Percentiles rank a stretch among this genome's conserved stretches.
These are phyloP conservation scores for Monosporascus cannonballus DNA, from an alignment of 2,329 filamentous ascomycete genomes.

Conservation along the genomic window DNA sequence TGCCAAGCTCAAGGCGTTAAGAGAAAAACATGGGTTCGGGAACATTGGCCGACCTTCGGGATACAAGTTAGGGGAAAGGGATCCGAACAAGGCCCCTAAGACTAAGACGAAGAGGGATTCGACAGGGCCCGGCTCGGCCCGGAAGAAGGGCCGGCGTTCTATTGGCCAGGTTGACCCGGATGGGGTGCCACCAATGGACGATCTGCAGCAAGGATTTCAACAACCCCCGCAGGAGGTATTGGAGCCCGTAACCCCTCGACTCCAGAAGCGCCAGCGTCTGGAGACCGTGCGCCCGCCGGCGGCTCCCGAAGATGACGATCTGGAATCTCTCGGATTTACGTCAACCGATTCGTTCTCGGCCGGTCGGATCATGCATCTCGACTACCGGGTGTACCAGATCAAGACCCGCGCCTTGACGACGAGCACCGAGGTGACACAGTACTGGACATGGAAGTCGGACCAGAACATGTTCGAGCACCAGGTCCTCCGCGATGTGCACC, in stretches of 20 bases:
- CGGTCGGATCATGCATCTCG: slow-evolving; percentile 36
- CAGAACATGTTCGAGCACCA: slow-evolving; percentile 45
- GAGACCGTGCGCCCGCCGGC: slow-evolving; percentile 11
- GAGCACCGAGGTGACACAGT: slow-evolving; percentile 44
- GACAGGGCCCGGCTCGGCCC: slow-evolving; percentile 6
- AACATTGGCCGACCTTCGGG: slow-evolving; percentile 51
- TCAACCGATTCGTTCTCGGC: slow-evolving; percentile 45
- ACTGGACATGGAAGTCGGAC: slow-evolving; percentile 45
- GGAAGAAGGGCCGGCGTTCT: slow-evolving; percentile 22
- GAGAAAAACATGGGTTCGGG: slow-evolving; percentile 47
- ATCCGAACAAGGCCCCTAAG: slow-evolving; percentile 23
- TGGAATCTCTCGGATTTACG: slow-evolving; percentile 42
- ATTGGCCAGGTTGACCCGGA: slow-evolving; percentile 25
- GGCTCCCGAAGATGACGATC: slow-evolving; percentile 27
- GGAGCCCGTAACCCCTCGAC: slow-evolving; percentile 22
- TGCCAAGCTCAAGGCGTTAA: slow-evolving; percentile 41
- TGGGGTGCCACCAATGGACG: slow-evolving; percentile 11
- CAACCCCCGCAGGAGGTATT: slow-evolving; percentile 15
- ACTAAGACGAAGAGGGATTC: slow-evolving; percentile 21
- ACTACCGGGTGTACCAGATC: slow-evolving; percentile 48
- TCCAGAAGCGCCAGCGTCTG: slow-evolving; percentile 25
- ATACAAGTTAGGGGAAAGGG: slow-evolving; percentile 33
- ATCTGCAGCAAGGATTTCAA: slow-evolving; percentile 7
- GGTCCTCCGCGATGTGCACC: slow-evolving; percentile 39
- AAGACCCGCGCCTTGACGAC: slow-evolving; percentile 42